These are phyloP conservation scores for Fusarium sp. DNA, from an alignment of 2,329 filamentous ascomycete species.

Conservation along the genomic window DNA sequence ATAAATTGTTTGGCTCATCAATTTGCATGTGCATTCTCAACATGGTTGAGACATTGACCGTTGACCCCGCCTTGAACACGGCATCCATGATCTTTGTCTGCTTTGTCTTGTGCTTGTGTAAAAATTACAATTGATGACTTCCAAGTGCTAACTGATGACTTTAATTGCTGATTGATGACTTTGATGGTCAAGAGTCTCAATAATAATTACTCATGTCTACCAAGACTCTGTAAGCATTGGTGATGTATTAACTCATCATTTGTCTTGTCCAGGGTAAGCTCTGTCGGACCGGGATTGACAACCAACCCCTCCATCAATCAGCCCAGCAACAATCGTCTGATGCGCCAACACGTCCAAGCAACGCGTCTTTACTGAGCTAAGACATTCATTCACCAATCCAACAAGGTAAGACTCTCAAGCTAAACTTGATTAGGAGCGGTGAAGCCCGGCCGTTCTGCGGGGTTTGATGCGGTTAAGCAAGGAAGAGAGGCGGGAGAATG, in stretches of 20 bases:
- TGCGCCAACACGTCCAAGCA: conserved; percentile 7
- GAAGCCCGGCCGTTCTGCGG: conserved; percentile 37
- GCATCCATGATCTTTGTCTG: neutral
- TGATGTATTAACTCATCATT: conserved; percentile 6
- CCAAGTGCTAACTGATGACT: neutral
- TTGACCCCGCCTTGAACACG: conserved; percentile 11
- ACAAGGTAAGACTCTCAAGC: neutral
- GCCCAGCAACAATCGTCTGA: conserved; percentile 3
- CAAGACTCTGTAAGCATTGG: conserved; percentile 15
- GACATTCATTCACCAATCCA: conserved; percentile 10
- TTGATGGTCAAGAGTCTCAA: conserved; percentile 10
- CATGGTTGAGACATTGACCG: conserved; percentile 3
- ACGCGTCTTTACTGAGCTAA: conserved; percentile 5
- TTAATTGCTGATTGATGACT: neutral
- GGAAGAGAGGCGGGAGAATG: conserved; percentile 33
- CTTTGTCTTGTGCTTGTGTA: neutral
- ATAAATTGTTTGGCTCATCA: neutral
- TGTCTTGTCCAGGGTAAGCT: conserved; percentile 21
- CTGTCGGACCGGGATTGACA: conserved; percentile 23
- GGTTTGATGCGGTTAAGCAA: conserved; percentile 12
- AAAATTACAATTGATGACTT: conserved; percentile 12
- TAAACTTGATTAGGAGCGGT: conserved; percentile 22
- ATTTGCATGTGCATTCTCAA: conserved; percentile 9
- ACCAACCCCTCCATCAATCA: neutral
- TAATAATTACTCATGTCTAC: neutral